These are phyloP conservation scores for Fusarium sp. DNA, from an alignment of 2,329 filamentous ascomycete genomes.

Conservation along the genomic window DNA sequence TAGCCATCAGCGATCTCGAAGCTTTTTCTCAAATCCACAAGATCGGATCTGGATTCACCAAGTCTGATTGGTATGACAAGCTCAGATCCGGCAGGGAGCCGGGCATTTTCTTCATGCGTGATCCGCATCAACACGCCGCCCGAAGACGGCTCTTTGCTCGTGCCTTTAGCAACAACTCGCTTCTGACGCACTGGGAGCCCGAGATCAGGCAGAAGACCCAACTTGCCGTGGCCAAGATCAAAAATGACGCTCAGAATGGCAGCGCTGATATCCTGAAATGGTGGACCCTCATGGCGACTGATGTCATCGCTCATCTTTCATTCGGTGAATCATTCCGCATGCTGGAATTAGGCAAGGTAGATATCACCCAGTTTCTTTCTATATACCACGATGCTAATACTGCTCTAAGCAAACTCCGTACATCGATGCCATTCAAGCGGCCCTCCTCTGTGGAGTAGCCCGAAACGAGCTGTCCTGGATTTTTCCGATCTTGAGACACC, in stretches of 20 bases:
- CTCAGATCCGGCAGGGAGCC: neutral
- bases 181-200: slow-evolving; percentile 13
- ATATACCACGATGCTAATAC: neutral
- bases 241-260: neutral
- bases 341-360: slow-evolving; percentile 23
- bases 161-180: slow-evolving; percentile 17
- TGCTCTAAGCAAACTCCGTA: neutral
- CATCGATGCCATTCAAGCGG: neutral
- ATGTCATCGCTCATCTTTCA: slow-evolving; percentile 23
- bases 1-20: slow-evolving; percentile 12
- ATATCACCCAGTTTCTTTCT: neutral
- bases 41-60: slow-evolving; percentile 26
- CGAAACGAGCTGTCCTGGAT: neutral
- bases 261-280: slow-evolving; percentile 26
- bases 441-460: neutral
- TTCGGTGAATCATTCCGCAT: slow-evolving; percentile 31
- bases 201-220: slow-evolving; percentile 11
- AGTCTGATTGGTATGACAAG: slow-evolving; percentile 25
- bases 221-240: slow-evolving; percentile 2
- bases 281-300: slow-evolving; percentile 31
- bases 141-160: slow-evolving; percentile 19
- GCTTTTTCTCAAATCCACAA: slow-evolving; percentile 23
- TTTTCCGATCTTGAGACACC: neutral
- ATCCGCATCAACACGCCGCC: slow-evolving; percentile 10
- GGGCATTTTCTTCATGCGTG: slow-evolving; percentile 26